phyloP scores from a whole-genome alignment of 2,329 filamentous ascomycete species.

The Pseudocercospora fuligena region DNA sequence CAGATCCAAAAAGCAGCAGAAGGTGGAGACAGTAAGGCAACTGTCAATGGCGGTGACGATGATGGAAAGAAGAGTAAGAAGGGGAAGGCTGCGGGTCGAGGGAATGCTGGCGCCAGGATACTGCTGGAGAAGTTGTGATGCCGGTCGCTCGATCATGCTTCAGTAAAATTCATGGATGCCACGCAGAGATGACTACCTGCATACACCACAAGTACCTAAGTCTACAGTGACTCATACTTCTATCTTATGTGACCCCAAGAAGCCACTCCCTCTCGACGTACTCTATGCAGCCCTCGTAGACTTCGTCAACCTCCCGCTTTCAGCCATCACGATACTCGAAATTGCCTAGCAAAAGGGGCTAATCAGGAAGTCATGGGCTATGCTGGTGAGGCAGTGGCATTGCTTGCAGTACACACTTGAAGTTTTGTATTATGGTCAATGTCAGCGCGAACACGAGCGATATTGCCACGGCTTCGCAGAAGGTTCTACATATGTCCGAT shows the following conservation, averaged over 20 bases:
- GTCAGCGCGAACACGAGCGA: not conserved
- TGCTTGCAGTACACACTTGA: not conserved
- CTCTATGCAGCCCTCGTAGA: not conserved
- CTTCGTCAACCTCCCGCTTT: not conserved
- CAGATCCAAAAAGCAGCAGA: slow-evolving; percentile 69
- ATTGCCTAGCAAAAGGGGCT: not conserved
- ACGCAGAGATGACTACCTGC: no score
- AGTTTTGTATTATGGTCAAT: not conserved
- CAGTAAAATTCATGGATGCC: not conserved
- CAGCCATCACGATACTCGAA: not conserved
- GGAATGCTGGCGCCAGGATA: slow-evolving; percentile 55
- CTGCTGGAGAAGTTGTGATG: slow-evolving; percentile 47
- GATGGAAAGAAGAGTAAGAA: slow-evolving; percentile 51
- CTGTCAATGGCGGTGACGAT: slow-evolving; percentile 69
- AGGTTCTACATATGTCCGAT: not conserved
- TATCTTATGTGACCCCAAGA: no score
- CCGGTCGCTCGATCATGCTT: not conserved
- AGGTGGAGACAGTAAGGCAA: slow-evolving; percentile 46
- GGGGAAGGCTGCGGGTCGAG: slow-evolving; percentile 31
- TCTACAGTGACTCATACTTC: no score
- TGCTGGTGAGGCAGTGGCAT: no score
- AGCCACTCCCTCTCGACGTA: no score
- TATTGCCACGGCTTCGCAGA: not conserved
- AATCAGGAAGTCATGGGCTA: not conserved
- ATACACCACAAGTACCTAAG: no score